phyloP scores from a whole-genome alignment of 495 filamentous ascomycete species.

The Glutinoglossum americanum region DNA sequence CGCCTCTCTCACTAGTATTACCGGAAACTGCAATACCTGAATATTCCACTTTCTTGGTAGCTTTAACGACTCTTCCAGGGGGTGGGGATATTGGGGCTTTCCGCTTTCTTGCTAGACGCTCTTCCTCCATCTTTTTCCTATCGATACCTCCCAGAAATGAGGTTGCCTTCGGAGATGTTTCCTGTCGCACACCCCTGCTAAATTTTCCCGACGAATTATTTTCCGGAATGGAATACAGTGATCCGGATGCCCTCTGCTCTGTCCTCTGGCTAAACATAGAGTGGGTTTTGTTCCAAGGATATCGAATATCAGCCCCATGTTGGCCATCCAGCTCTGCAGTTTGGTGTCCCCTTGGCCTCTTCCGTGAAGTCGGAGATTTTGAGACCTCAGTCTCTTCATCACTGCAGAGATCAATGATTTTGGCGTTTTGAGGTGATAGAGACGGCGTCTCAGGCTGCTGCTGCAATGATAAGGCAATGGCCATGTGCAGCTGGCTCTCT shows the following conservation, averaged over 20 bases:
- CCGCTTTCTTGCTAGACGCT: constrained; percentile 54
- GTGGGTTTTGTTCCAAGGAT: background rate
- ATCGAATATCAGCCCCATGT: background rate
- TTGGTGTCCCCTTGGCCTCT: background rate
- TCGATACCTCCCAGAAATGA: constrained; percentile 26
- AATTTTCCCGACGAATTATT: background rate
- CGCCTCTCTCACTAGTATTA: background rate
- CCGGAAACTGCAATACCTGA: background rate
- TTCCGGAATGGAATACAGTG: background rate
- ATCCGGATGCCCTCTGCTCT: background rate
- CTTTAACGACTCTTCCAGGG: constrained; percentile 47
- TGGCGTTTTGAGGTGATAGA: background rate
- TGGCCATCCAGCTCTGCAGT: background rate
- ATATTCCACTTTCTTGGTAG: background rate
- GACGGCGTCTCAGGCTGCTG: background rate
- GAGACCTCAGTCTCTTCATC: constrained; percentile 10
- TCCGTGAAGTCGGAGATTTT: background rate
- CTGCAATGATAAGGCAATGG: constrained; percentile 30
- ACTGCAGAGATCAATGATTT: constrained; percentile 13
- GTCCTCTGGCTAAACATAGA: background rate
- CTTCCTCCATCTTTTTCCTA: constrained; percentile 69
- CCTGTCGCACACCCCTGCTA: background rate
- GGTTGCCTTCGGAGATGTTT: background rate
- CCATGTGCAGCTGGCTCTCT: constrained; percentile 28
- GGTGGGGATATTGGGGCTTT: constrained; percentile 29